Base-by-base conservation (phyloP, 495 filamentous ascomycete genomes). In the Margaritispora aquatica region DNA sequence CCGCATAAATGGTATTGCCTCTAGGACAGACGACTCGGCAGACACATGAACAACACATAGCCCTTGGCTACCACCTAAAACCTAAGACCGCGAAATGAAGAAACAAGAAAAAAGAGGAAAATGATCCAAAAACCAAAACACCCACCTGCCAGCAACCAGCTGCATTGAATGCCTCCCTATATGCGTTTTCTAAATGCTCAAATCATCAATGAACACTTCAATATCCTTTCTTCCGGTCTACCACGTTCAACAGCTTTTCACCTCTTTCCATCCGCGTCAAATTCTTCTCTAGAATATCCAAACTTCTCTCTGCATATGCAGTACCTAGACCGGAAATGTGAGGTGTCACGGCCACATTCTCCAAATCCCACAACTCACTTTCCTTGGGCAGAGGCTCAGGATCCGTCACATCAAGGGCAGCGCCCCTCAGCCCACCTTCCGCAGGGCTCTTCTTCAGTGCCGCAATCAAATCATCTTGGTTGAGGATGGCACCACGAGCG, bases 321-420 rank as follows among this genome's bases (percentile, higher is more conserved):
- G 66, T 71, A 5, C 82, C 83, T 50, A 77, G 48, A 1, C 85
- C 82, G 70, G 88, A 90, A 19, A 91, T 72, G 78, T 96, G 91
- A 27, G 91, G 91, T 60, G 88, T 92, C 54, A 96, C 78, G 49
- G 85, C 79, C 23, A 88, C 76, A 73, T 93, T 92, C 58, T 82
- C 77, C 63, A 84, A 73, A n/a, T 78, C 80, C 83, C 89, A 94
- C 29, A 96, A 69, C 57, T 84, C 80, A 69, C 85, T 80, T 10
- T 87, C 84, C 24, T 73, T 60, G 0, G 88, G 88, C 63, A 96
- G 67, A 0, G 91, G 91, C 66, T 96, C 92, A 0, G 89, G 89
- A 55, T 94, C 90, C 34, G 90, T 89, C 0, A 96, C 92, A 72
- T 96, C 92, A 41, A 96, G 69, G 47, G 89, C 89, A 10, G 90